A percentile compares a stretch with the other conserved stretches of the same genome.
Evolutionary conservation across 1,139 yeast genomes (phyloP).

Genomic region (Taiozyma sp.): DNA sequence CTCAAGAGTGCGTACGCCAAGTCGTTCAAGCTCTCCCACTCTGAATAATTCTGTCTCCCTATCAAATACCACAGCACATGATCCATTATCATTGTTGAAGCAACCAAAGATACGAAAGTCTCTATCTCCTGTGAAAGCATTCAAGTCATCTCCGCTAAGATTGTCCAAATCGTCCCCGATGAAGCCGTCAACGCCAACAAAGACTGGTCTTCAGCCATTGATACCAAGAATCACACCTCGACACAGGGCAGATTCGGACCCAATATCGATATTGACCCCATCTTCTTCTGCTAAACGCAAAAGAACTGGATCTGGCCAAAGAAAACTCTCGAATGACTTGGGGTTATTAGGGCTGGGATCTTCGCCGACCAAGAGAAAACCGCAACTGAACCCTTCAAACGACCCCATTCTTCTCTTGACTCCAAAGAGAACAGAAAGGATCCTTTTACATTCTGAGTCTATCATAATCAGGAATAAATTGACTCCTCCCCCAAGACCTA

Average conservation of each 20-base stretch:
- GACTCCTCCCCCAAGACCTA: background rate
- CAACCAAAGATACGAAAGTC: slow-evolving; percentile 30
- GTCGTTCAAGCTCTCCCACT: background rate
- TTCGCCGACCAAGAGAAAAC: background rate
- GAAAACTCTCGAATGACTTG: background rate
- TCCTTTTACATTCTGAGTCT: background rate
- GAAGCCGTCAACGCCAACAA: slow-evolving; percentile 30
- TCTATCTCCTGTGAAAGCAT: slow-evolving; percentile 14
- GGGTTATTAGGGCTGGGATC: background rate
- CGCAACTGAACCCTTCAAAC: background rate
- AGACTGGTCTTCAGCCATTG: background rate
- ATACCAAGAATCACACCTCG: background rate
- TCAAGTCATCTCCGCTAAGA: slow-evolving; percentile 16
- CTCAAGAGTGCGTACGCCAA: background rate
- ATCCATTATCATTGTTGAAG: slow-evolving; percentile 10
- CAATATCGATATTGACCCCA: slow-evolving; percentile 16
- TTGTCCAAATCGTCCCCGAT: slow-evolving; percentile 46
- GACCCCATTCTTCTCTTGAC: background rate
- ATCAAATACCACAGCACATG: background rate
- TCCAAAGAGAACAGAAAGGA: background rate
- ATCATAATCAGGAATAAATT: too few relatives aligned
- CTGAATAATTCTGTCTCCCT: background rate
- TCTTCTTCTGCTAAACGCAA: background rate
- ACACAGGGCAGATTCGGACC: slow-evolving; percentile 2
- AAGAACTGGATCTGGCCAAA: background rate